Conservation (phyloP, 352 stramenopile species). For the Stramenopiles sp. region DNA sequence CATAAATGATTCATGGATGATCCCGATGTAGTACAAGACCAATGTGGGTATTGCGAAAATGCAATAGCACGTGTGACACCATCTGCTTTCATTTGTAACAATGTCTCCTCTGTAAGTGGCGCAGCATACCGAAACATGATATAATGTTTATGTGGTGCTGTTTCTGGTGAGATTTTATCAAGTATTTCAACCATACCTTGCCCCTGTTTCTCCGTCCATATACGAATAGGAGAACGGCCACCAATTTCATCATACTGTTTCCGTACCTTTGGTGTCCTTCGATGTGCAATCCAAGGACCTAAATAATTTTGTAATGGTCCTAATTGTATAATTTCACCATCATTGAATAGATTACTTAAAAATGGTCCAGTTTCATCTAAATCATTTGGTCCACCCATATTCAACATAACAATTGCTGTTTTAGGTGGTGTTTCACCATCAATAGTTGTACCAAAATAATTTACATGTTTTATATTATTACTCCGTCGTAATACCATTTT, state of each 20-base stretch:
- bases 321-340: slow-evolving; percentile 96
- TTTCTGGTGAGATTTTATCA: slow-evolving; percentile 53
- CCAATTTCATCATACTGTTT: slow-evolving; percentile 89
- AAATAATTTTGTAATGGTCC: slow-evolving; percentile 60
- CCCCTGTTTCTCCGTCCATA: slow-evolving; percentile 86
- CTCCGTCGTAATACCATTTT: too few species aligned
- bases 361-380: slow-evolving; percentile 83
- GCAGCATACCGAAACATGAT: slow-evolving; percentile 95
- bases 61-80: slow-evolving; percentile 82
- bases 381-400: slow-evolving; percentile 87
- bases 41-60: slow-evolving; percentile 95
- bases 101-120: slow-evolving; percentile 82
- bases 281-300: slow-evolving; percentile 43
- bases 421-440: too few species aligned
- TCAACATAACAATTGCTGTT: slow-evolving; percentile 74
- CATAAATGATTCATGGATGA: slow-evolving; percentile 76
- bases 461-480: too few species aligned
- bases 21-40: slow-evolving; percentile 86
- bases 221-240: slow-evolving; percentile 86
- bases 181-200: slow-evolving; percentile 64
- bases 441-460: too few species aligned
- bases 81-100: slow-evolving; percentile 80
- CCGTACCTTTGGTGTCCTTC: slow-evolving; percentile 74
- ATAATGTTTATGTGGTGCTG: slow-evolving; percentile 73
- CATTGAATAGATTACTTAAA: slow-evolving; percentile 93